phyloP scores from a whole-genome alignment of 805 yeast species.

The Brettanomyces sp. region DNA sequence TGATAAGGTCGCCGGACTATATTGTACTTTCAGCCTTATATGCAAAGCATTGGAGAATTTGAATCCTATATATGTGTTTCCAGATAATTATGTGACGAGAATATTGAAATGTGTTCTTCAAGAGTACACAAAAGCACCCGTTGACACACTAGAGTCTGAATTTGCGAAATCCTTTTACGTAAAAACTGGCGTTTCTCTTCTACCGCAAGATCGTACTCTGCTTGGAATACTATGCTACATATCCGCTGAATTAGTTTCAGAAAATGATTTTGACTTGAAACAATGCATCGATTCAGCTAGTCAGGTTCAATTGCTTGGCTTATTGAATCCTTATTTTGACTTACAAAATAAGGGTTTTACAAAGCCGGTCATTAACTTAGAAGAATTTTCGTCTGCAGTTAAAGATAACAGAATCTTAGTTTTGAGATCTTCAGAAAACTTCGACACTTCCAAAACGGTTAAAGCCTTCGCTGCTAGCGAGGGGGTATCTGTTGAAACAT shows the following conservation, averaged over 20 bases:
- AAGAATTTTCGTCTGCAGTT: conserved; percentile 20
- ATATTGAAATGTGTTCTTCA: conserved; percentile 25
- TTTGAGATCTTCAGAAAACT: conserved; percentile 49
- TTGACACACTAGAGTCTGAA: conserved; percentile 22
- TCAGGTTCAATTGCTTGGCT: neutral
- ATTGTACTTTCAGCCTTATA: conserved; percentile 40
- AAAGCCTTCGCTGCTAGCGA: conserved; percentile 30
- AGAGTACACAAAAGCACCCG: conserved; percentile 10
- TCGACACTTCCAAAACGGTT: conserved; percentile 56
- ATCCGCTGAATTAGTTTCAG: neutral
- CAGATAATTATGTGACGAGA: conserved; percentile 34
- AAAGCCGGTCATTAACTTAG: neutral
- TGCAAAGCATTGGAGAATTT: conserved; percentile 32
- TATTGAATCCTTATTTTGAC: neutral
- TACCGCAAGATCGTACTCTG: conserved; percentile 33
- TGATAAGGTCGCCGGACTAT: conserved; percentile 44
- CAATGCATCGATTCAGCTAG: neutral
- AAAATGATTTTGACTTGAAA: neutral
- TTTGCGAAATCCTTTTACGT: conserved; percentile 42
- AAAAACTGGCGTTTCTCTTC: conserved; percentile 36
- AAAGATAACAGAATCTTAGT: conserved; percentile 31
- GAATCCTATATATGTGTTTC: conserved; percentile 51
- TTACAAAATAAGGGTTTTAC: neutral
- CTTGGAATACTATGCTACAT: conserved; percentile 33
- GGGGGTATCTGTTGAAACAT: conserved; percentile 25